Evolutionary conservation across 2,329 filamentous ascomycete genomes (phyloP).

Genomic region (Metarhizium humberi): DNA sequence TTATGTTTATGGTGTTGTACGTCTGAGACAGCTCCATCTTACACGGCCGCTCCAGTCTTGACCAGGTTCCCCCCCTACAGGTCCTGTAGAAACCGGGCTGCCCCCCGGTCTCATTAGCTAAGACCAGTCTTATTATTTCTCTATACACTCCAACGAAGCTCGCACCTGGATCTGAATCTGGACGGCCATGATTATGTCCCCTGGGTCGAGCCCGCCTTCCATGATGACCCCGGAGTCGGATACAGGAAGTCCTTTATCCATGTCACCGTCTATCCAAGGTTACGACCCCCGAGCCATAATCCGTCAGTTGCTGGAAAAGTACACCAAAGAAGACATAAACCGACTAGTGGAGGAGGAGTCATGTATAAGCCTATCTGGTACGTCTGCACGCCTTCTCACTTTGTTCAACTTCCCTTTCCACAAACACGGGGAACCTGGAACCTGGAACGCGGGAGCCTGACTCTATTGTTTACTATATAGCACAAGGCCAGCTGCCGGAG

Average conservation of each 20-base stretch:
- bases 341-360: slow-evolving; percentile 8
- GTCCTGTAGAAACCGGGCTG: neutral
- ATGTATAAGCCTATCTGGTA: slow-evolving; percentile 1
- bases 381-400: neutral
- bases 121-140: neutral
- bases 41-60: neutral
- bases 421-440: no score
- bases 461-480: neutral
- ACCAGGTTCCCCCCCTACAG: neutral
- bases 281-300: slow-evolving; percentile 5
- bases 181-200: slow-evolving; percentile 9
- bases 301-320: slow-evolving; percentile 7
- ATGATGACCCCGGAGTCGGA: slow-evolving; percentile 12
- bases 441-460: neutral
- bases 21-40: neutral
- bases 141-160: neutral
- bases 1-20: neutral
- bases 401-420: neutral
- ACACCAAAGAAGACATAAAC: slow-evolving; percentile 8
- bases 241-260: slow-evolving; percentile 4
- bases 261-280: slow-evolving; percentile 3
- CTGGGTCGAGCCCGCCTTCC: slow-evolving; percentile 8
- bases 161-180: neutral
- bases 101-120: neutral
- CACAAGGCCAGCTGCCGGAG: neutral